These are phyloP conservation scores for Endocalyx cinctus DNA, from an alignment of 2,329 filamentous ascomycete species.

Conservation along the genomic window DNA sequence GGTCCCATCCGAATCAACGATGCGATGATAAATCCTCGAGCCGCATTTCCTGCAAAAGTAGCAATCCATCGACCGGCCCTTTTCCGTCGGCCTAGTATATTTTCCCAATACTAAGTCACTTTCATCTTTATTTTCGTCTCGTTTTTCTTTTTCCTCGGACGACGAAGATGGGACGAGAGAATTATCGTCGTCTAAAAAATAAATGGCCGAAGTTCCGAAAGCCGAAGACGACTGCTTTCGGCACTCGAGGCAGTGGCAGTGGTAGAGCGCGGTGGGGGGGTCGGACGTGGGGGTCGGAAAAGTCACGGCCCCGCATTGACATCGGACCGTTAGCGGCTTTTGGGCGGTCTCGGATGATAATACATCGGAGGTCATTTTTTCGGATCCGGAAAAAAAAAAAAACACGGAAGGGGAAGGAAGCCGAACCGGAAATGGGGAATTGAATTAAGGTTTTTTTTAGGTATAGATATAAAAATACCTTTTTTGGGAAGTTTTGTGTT, in stretches of 20 bases:
- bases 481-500: too few species aligned
- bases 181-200: conserved; percentile 31
- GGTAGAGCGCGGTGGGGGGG: conserved; percentile 33
- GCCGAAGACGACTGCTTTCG: conserved; percentile 40
- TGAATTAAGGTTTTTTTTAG: too few species aligned
- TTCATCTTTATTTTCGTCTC: too few species aligned
- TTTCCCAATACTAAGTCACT: too few species aligned
- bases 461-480: too few species aligned
- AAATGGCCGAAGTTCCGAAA: conserved; percentile 42
- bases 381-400: too few species aligned
- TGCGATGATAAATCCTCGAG: conserved; percentile 42
- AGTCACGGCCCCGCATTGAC: conserved; percentile 36
- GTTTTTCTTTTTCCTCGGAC: conserved; percentile 22
- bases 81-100: conserved; percentile 35
- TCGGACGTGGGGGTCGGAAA: conserved; percentile 30
- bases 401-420: too few species aligned
- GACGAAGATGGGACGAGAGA: conserved; percentile 36
- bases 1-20: conserved; percentile 32
- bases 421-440: too few species aligned
- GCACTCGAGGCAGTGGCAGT: conserved; percentile 44
- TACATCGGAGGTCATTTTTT: too few species aligned
- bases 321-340: conserved; percentile 26
- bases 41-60: conserved; percentile 34
- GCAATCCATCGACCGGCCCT: conserved; percentile 38
- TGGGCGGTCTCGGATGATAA: too few species aligned